Evolutionary conservation across 148 eudicot genomes (phyloP), one percentile per base, ranked within the genome.

Genomic region (Rhododendron williamsianum): DNA sequence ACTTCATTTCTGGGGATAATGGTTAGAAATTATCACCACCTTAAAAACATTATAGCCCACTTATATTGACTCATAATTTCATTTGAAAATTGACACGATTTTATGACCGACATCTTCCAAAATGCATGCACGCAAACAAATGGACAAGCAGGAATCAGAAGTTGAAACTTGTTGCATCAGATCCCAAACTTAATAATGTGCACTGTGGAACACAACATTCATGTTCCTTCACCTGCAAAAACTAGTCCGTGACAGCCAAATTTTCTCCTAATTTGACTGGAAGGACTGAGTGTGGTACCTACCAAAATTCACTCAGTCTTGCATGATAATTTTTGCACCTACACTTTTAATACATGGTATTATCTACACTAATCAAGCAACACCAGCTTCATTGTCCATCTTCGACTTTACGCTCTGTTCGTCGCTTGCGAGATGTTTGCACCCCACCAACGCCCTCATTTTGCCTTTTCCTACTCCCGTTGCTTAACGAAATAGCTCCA

Each of bases 271-370:
- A 86, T 82, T 81, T 49, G 67, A 18, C 46, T 45, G 49, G 76
- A 69, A 78, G 85, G 86, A 85, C 86, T 25, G 74, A 76, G 91
- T 46, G 85, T 83, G 81, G 48, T 19, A 88, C 58, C 90, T 86
- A 89, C 73, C 92, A 91, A 91, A 92, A 91, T 87, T 87, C 95
- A 92, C 92, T 82, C 86, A 84, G 90, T 84, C 86, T 82, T 88
- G 15, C 21, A 30, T 45, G 72, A 86, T 33, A 18, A 49, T 52
- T 69, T 60, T 38, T 76, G 9, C 49, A 25, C 63, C 81, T 72
- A 6, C 27, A 38, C 36, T 48, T 74, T 69, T 25, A 41, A 54
- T 65, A 65, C n/a, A 85, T 9, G 16, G 49, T 51, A 48, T 67
- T 89, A 87, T 89, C 85, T 90, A 91, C 90, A 91, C 23, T 77